phyloP scores from a whole-genome alignment of 2,329 filamentous ascomycete genomes.

The Dactylellina drechsleri region DNA sequence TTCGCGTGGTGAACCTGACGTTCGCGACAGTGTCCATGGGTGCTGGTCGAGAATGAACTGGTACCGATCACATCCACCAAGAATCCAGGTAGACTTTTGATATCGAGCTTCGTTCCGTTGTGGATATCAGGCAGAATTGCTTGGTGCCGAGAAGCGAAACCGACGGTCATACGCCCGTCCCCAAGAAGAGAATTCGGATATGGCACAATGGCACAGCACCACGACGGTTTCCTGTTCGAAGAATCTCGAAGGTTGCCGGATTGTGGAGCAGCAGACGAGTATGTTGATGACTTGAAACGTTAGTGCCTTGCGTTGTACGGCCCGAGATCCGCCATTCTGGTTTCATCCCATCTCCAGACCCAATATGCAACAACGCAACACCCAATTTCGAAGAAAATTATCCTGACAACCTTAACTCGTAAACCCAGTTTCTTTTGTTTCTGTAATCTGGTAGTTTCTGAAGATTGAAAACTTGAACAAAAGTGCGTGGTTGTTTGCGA shows the following conservation, averaged over 20 bases:
- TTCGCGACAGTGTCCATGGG: constrained; percentile 10
- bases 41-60: constrained; percentile 24
- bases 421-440: too few relatives aligned
- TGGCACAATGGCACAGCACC: too few relatives aligned
- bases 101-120: constrained; percentile 4
- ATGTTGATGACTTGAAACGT: constrained; percentile 27
- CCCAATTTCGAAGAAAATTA: neutral
- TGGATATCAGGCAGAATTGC: constrained; percentile 22
- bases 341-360: constrained; percentile 34
- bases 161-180: neutral
- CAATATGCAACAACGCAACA: constrained; percentile 26
- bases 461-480: too few relatives aligned
- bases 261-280: neutral
- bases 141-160: constrained; percentile 11
- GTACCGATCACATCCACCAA: constrained; percentile 28
- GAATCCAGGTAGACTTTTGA: constrained; percentile 26
- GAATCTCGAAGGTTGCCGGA: too few relatives aligned
- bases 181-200: too few relatives aligned
- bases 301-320: constrained; percentile 32
- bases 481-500: too few relatives aligned
- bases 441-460: too few relatives aligned
- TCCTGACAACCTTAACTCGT: too few relatives aligned
- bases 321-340: constrained; percentile 38
- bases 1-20: constrained; percentile 31
- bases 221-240: too few relatives aligned